Evolutionary conservation across 179 eudicot species (phyloP).

Genomic region (Sideroxylon spinosum): DNA sequence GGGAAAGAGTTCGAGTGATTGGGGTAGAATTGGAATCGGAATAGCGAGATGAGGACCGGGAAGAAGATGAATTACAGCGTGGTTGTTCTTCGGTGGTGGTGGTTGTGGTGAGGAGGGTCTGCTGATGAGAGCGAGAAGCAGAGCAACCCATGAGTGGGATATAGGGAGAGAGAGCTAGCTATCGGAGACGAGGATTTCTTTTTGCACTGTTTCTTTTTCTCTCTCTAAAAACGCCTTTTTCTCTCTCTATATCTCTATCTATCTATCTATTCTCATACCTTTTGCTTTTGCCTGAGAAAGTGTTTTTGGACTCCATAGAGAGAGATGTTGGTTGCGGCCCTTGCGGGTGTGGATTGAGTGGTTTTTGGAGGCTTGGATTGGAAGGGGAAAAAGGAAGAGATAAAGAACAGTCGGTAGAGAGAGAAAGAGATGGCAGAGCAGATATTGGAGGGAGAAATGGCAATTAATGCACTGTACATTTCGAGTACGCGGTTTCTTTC

Average conservation of each 20-base stretch:
- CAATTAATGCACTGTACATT: not conserved
- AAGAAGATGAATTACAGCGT: slow-evolving; percentile 15
- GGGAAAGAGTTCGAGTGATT: slow-evolving; percentile 48
- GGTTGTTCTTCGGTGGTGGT: slow-evolving; percentile 19
- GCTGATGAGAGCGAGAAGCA: slow-evolving; percentile 36
- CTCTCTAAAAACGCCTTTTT: not conserved
- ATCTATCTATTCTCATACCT: not conserved
- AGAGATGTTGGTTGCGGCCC: no score
- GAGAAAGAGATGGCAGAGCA: not conserved
- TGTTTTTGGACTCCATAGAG: not conserved
- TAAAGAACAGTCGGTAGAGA: not conserved
- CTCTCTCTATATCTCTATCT: not conserved
- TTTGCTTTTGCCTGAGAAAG: not conserved
- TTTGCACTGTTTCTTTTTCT: not conserved
- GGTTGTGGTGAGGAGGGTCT: slow-evolving; percentile 23
- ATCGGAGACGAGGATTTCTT: not conserved
- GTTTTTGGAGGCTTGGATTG: not conserved
- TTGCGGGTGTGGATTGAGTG: not conserved
- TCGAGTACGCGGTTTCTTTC: no score
- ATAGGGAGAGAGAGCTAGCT: not conserved
- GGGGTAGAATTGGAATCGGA: slow-evolving; percentile 33
- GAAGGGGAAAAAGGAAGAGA: not conserved
- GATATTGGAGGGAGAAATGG: not conserved
- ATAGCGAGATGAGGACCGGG: slow-evolving; percentile 8
- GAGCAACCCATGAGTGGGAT: slow-evolving; percentile 43